Evolutionary conservation across 1,139 yeast genomes (phyloP), one percentile per base, ranked within the genome.

Genomic region (Blastobotrys arbuscula): DNA sequence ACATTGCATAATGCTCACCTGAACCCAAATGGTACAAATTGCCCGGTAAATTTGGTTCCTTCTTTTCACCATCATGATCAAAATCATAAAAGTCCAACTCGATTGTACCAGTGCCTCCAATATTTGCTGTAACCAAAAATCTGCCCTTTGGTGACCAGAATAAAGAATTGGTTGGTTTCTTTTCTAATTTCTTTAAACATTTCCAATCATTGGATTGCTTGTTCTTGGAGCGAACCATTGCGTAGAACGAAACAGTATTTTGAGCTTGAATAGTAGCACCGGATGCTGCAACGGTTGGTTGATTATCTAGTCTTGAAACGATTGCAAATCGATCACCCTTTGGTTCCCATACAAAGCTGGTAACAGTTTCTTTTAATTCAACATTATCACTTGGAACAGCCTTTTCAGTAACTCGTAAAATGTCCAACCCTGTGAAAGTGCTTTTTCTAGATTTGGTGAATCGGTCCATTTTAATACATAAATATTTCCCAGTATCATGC

Each of bases 281-380:
- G 35, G 56, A 53, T 58, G 83, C 75, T 39, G 94, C 78, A 28
- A 53, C 54, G 26, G 51, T 49, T 58, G 84, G 75, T 19, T 53
- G 53, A n/a, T 59, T 56, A 50, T 71, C 74, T 43, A 60, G 54
- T 52, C 69, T 60, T 31, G 95, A 81, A 60, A 92, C 82, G 47
- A 84, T 78, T 53, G 86, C 81, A 60, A 92, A 90, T 66, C 96
- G 78, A 64, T 87, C 92, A 28, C 94, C 83, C 59, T 76, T 79
- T 61, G 98, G 97, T 72, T 94, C 98, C 97, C 97, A 94, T 49
- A 89, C 90, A 70, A 94, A 86, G 67, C 84, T 84, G 53, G 85
- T 72, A 45, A 89, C 90, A 52, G 87, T 84, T 56, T 94, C 97
- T 71, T 88, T 88, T 64, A 90, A 77, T 70, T 94, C 99, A 58